Base-by-base conservation (phyloP, 148 eudicot species). In the Vaccinium macrocarpon region DNA sequence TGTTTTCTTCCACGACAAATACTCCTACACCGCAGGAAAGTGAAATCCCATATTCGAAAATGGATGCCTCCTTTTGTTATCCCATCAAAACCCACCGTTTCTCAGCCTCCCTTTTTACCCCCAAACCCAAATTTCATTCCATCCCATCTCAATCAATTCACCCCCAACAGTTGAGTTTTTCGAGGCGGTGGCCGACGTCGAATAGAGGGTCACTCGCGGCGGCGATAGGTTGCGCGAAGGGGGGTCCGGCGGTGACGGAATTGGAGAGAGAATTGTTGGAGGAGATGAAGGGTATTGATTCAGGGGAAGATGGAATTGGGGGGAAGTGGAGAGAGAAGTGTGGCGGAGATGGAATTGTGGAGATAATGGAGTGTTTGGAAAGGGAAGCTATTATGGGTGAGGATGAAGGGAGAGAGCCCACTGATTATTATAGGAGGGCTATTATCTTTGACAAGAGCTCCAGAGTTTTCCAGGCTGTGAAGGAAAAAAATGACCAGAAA, bases 371-470 rank as follows among this genome's bases (percentile, higher is more conserved):
- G 91, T 93, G 95, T 81, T 91, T 94, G 84, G 98, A 94, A 85
- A 91, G 76, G 75, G 98, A 93, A 86, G 95, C 98, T 18, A 95
- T 93, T 53, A 92, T 93, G 97, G 95, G 97, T 5, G 93, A 90
- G 29, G 94, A 93, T 80, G 86, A 90, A 72, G 97, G 98, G 0
- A 90, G 84, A 50, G 88, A 91, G 11, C 90, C 98, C 2, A 78
- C 4, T 61, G 95, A 95, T 86, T 95, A 95, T 83, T 89, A 92
- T 78, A 81, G 94, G 13, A 91, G 97, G 86, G 95, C 98, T 18
- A 87, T 61, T 12, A 93, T 95, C 27, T 95, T 95, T 78, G 89
- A 91, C 46, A 87, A 89, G 90, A 94, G 94, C 71, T 87, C 94
- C 25, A 90, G 87, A 85, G 90, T 95, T 78, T 95, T 95, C 78